Base-by-base conservation (phyloP, 805 yeast species). In the Ogataea nonfermentans region DNA sequence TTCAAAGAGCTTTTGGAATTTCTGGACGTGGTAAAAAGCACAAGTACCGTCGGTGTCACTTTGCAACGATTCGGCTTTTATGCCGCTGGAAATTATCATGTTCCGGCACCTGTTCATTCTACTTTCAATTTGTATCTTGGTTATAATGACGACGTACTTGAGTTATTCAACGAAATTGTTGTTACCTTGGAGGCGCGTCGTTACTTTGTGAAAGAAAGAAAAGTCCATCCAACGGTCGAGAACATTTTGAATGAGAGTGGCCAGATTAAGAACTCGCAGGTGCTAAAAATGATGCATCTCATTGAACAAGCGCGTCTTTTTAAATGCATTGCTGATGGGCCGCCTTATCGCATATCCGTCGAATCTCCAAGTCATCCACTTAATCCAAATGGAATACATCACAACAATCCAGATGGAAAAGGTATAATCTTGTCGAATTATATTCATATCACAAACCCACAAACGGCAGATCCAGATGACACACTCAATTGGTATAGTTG, bases 1-100 rank as follows among this genome's bases (percentile, higher is more conserved):
- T 68, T 70, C 35, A 70, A 65, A 12, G 86, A 79, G 42, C 49
- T 80, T 13, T 70, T 62, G 35, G 63, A 37, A 38, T 61, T 63
- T 27, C 46, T 65, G 34, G 60, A 53, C 4, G 53, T 61, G 28
- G 55, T 59, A 19, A 46, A 55, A 22, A 47, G 61, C 28, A 35
- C 51, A 7, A 50, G 55, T 9, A 41, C 42, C 12, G 48, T 53
- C 9, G 62, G 59, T 1, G 12, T 31, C 13, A 49, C 53, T 9
- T 43, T 59, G 36, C 40, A 50, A 9, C 47, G 48, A 19, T 62
- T 55, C 35, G 66, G 66, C 5, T 55, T 64, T 26, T 42, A 57
- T 6, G 43, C 56, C 9, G 57, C 54, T 16, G 66, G 66, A 13
- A 40, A 43, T 25, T 43, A 48, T 28, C 32, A 34, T 3, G 26